phyloP scores from a whole-genome alignment of 352 stramenopile species.

The Globisporangium barbulae region DNA sequence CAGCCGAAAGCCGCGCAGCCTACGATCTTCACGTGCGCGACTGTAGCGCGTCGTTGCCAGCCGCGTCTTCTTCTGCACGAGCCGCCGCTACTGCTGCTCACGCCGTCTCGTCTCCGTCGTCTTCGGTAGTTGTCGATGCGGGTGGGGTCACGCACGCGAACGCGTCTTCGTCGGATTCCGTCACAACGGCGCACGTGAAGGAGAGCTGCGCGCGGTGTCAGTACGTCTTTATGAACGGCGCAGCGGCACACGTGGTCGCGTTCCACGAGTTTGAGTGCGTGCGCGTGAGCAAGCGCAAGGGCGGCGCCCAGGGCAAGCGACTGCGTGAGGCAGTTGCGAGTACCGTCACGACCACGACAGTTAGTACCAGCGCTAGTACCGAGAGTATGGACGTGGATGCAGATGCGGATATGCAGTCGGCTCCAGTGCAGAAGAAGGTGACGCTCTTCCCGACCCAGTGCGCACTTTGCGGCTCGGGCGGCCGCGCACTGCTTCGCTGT shows the following conservation, averaged over 20 bases:
- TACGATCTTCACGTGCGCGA: conserved; percentile 70
- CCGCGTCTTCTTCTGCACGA: too few relatives aligned
- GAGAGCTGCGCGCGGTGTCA: conserved; percentile 55
- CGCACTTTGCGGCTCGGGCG: conserved; percentile 49
- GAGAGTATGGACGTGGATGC: too few relatives aligned
- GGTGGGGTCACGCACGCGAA: conserved; percentile 3
- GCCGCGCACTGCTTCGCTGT: conserved; percentile 56
- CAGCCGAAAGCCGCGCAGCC: conserved; percentile 16
- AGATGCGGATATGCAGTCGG: neutral
- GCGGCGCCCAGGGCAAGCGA: conserved; percentile 33
- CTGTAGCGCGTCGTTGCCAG: too few relatives aligned
- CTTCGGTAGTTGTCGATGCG: conserved; percentile 24
- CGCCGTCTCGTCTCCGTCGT: too few relatives aligned
- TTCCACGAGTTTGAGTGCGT: conserved; percentile 82
- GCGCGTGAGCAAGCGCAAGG: conserved; percentile 43
- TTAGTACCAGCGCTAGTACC: neutral
- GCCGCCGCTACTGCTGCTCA: too few relatives aligned
- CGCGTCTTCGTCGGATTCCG: conserved; percentile 17
- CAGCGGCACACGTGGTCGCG: conserved; percentile 49
- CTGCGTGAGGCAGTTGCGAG: conserved; percentile 22
- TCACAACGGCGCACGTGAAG: too few relatives aligned
- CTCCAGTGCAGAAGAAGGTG: conserved; percentile 7
- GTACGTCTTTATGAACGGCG: conserved; percentile 49
- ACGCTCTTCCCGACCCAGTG: conserved; percentile 54
- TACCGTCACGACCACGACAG: conserved; percentile 3